phyloP scores from a whole-genome alignment of 805 yeast species.

The Candida qinlingensis region DNA sequence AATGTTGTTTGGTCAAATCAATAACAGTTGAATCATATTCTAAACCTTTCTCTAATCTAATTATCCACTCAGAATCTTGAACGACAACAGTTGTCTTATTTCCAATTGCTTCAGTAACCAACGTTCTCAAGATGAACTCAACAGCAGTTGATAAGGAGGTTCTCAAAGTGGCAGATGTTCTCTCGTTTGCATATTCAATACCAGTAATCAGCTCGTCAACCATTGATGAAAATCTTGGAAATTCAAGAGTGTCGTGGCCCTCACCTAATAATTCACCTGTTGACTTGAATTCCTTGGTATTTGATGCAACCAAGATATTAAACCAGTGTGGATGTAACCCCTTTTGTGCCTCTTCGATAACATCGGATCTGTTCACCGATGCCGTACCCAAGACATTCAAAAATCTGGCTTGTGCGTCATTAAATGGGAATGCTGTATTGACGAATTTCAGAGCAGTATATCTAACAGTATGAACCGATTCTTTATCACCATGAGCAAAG shows the following conservation, averaged over 20 bases:
- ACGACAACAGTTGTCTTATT: conserved; percentile 50
- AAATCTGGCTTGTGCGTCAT: conserved; percentile 61
- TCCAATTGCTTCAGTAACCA: conserved; percentile 61
- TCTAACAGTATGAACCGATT: conserved; percentile 45
- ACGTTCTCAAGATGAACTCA: conserved; percentile 48
- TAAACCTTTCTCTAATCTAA: conserved; percentile 63
- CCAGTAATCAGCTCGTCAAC: conserved; percentile 28
- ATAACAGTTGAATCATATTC: conserved; percentile 54
- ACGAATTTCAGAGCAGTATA: conserved; percentile 61
- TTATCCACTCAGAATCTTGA: conserved; percentile 69
- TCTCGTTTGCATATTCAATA: conserved; percentile 20
- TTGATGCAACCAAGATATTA: conserved; percentile 43
- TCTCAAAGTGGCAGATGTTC: conserved; percentile 25
- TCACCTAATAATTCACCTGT: conserved; percentile 40
- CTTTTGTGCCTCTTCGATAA: conserved; percentile 69
- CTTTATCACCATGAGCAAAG: conserved; percentile 21
- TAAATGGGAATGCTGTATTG: conserved; percentile 59
- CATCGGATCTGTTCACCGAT: conserved; percentile 56
- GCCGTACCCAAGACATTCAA: conserved; percentile 63
- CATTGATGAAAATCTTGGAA: conserved; percentile 51
- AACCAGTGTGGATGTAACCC: conserved; percentile 88
- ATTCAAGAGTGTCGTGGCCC: conserved; percentile 29
- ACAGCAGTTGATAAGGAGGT: conserved; percentile 38
- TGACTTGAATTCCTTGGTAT: conserved; percentile 36
- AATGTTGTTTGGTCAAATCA: conserved; percentile 18